Percentiles rank a stretch among this genome's conserved stretches.
These are phyloP conservation scores for Metschnikowia continentalis DNA, from an alignment of 805 yeast species.

Conservation along the genomic window DNA sequence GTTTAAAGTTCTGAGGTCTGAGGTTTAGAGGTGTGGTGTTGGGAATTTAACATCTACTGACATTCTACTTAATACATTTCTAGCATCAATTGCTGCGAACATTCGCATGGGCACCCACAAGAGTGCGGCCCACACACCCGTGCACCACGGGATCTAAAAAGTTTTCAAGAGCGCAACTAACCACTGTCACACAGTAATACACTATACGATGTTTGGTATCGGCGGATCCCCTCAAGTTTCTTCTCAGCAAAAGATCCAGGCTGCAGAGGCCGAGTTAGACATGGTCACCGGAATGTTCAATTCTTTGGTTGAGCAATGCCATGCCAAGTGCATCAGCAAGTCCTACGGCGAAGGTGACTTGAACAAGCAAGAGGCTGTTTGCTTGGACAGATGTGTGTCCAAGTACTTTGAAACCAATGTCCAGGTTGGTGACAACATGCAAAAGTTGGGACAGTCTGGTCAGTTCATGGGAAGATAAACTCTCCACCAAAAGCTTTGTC, in stretches of 20 bases:
- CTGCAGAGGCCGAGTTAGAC: constrained; percentile 96
- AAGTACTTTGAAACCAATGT: constrained; percentile 93
- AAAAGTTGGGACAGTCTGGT: constrained; percentile 44
- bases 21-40: too few species aligned
- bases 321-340: constrained; percentile 72
- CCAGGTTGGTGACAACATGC: constrained; percentile 80
- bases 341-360: constrained; percentile 69
- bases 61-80: neutral
- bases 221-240: constrained; percentile 69
- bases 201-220: constrained; percentile 59
- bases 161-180: constrained; percentile 10
- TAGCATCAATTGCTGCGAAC: constrained; percentile 1
- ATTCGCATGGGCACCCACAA: neutral
- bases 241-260: constrained; percentile 72
- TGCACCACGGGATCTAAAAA: constrained; percentile 10
- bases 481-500: neutral
- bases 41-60: neutral
- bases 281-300: constrained; percentile 98
- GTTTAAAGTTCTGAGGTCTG: too few species aligned
- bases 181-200: neutral
- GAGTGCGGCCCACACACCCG: constrained; percentile 7
- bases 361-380: constrained; percentile 73
- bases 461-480: constrained; percentile 42
- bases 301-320: constrained; percentile 82
- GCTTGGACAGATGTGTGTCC: constrained; percentile 93